Evolutionary conservation across 2,329 filamentous ascomycete genomes (phyloP).

Genomic region (Colletotrichum incanum): DNA sequence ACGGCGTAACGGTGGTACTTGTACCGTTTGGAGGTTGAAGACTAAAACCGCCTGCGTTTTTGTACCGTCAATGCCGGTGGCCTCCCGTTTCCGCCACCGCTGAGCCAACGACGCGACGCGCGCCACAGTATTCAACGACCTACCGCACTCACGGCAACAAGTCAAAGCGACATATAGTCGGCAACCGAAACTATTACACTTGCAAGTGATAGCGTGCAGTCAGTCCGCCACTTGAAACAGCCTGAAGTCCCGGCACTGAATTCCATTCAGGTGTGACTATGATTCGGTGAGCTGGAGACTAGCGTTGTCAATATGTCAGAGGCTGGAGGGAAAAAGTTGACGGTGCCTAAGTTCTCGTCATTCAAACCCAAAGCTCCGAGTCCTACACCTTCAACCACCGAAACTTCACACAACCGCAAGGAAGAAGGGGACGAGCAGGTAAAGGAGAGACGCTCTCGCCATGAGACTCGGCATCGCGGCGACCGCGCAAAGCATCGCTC

Average conservation of each 20-base stretch:
- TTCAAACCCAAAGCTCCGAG: constrained; percentile 71
- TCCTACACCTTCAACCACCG: constrained; percentile 38
- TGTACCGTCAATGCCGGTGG: background rate
- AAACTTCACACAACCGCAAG: constrained; percentile 21
- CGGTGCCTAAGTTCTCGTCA: constrained; percentile 81
- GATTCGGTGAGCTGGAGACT: constrained; percentile 27
- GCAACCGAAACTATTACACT: background rate
- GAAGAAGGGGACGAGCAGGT: constrained; percentile 1
- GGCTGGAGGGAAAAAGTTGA: constrained; percentile 33
- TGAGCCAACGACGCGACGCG: background rate
- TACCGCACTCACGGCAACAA: background rate
- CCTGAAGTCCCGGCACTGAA: background rate
- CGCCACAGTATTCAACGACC: constrained; percentile 13
- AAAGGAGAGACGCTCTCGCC: constrained; percentile 38
- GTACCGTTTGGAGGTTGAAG: background rate
- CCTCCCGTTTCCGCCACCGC: constrained; percentile 27
- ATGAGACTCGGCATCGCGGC: constrained; percentile 44
- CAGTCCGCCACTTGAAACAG: background rate
- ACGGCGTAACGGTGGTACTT: constrained; percentile 4
- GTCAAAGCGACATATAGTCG: background rate
- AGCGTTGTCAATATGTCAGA: constrained; percentile 31
- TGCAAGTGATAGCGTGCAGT: background rate
- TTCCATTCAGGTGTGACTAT: constrained; percentile 7
- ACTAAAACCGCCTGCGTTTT: background rate
- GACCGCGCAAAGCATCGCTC: constrained; percentile 31